Base-by-base conservation (phyloP, 139 green algal species). In the Volvox reticuliferus region DNA sequence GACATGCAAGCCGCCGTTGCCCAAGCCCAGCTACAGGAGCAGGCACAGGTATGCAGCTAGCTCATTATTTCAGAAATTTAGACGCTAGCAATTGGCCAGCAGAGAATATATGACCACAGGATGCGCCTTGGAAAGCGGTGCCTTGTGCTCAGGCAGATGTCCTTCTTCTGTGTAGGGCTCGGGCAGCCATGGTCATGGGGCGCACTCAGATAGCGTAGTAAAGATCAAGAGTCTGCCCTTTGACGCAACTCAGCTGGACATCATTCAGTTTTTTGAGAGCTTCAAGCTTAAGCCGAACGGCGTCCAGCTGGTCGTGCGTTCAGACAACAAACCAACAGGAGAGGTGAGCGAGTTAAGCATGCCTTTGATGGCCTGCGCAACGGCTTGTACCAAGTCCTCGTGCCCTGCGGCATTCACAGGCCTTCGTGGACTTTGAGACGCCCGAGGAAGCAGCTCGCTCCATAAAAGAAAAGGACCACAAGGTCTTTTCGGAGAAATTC, bases 341-440 rank as follows among this genome's bases (percentile, higher is more conserved):
- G 95, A 96, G 93, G 94, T 96, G n/a, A 12, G 63, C 33, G 2
- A 30, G 12, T 12, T 73, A 28, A 55, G n/a, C 44, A 9, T 55
- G 44, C 44, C 5, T 55, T 67, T 79, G 28, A 79, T 36, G 14
- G 67, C 22, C 67, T 75, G 67, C 12, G 22, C 67, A 75, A 75
- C 67, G 67, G 67, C 67, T 55, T 55, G 44, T 55, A 5, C 44
- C 44, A 55, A 55, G 44, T 55, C 44, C 5, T 55, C 9, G 44
- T 55, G 9, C 9, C 44, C 44, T 28, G 62, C 12, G 65, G 24
- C 75, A 0, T 20, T 18, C 50, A 28, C 92, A 97, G 94, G 95
- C 96, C 0, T 97, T 97, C 93, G 92, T 98, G 28, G 95, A 97
- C 69, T 98, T 98, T 92, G 95, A 96, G 84, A 92, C 19, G 26